These are phyloP conservation scores for Calonectria pauciramosa DNA, from an alignment of 2,329 filamentous ascomycete genomes.

Conservation along the genomic window DNA sequence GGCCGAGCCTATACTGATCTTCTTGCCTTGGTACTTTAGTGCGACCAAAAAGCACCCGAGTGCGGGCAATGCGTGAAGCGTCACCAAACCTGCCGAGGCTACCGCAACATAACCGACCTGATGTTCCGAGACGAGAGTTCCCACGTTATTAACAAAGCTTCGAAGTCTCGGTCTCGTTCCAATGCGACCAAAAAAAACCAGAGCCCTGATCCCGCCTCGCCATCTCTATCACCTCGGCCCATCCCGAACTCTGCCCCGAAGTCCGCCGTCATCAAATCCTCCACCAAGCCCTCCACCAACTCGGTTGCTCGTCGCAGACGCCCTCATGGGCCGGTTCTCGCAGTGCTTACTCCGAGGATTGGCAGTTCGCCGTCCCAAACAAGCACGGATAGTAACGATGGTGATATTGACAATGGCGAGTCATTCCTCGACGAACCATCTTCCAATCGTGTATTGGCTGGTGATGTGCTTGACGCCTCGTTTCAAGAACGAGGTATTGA, in stretches of 20 bases:
- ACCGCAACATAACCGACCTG: conserved; percentile 67
- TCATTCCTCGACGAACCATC: conserved; percentile 30
- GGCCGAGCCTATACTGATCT: conserved; percentile 12
- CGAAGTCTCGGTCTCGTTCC: conserved; percentile 48
- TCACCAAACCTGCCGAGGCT: conserved; percentile 66
- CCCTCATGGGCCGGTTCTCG: conserved; percentile 38
- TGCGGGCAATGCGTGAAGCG: conserved; percentile 70
- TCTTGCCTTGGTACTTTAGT: conserved; percentile 52
- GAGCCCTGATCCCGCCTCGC: conserved; percentile 31
- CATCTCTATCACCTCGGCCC: conserved; percentile 34
- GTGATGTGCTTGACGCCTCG: conserved; percentile 30
- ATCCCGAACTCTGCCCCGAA: conserved; percentile 16
- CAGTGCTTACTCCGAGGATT: conserved; percentile 40
- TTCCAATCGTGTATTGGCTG: conserved; percentile 34
- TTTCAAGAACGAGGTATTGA: conserved; percentile 61
- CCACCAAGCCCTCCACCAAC: conserved; percentile 10
- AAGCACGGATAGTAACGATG: conserved; percentile 33
- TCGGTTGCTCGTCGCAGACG: conserved; percentile 25
- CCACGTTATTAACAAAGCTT: conserved; percentile 67
- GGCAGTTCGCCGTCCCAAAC: conserved; percentile 42
- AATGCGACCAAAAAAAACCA: conserved; percentile 41
- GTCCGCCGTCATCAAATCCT: conserved; percentile 14
- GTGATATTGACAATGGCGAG: conserved; percentile 19
- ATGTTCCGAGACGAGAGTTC: conserved; percentile 71
- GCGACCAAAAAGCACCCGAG: conserved; percentile 64